Conservation (phyloP, 495 filamentous ascomycete genomes). For the Podospora bellae-mahoneyi region DNA sequence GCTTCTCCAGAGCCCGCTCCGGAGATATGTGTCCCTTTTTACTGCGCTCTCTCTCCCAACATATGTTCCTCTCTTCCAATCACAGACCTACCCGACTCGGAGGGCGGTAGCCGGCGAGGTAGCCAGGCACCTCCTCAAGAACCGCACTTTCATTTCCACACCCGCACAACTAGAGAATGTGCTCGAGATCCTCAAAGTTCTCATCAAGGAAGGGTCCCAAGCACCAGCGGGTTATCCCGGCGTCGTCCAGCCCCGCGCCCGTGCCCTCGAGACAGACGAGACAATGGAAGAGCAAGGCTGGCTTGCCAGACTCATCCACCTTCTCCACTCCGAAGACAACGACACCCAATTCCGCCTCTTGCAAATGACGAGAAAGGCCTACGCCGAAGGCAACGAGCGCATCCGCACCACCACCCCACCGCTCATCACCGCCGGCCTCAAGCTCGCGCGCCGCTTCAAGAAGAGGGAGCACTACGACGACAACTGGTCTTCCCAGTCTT, state of each 20-base stretch:
- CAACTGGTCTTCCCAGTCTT: conserved; percentile 87
- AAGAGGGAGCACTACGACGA: conserved; percentile 89
- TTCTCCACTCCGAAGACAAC: conserved; percentile 78
- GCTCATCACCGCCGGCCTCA: conserved; percentile 83
- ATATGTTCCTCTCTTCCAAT: conserved; percentile 83
- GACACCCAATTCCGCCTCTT: conserved; percentile 93
- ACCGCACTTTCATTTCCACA: conserved; percentile 72
- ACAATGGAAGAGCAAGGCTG: conserved; percentile 97
- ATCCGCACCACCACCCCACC: conserved; percentile 94
- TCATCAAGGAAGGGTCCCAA: conserved; percentile 90
- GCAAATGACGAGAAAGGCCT: conserved; percentile 82
- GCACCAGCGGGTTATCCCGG: conserved; percentile 81
- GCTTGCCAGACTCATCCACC: conserved; percentile 86
- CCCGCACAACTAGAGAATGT: conserved; percentile 81
- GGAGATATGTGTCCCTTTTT: conserved; percentile 87
- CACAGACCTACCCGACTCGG: conserved; percentile 90
- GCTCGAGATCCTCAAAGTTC: conserved; percentile 77
- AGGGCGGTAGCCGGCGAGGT: conserved; percentile 87
- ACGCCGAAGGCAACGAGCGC: conserved; percentile 87
- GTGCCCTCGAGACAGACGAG: conserved; percentile 78
- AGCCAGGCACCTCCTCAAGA: conserved; percentile 70
- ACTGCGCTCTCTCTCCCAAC: conserved; percentile 87
- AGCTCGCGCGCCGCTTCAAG: conserved; percentile 87
- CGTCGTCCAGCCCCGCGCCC: conserved; percentile 60
- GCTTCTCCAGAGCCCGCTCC: conserved; percentile 82